Evolutionary conservation across 805 yeast species (phyloP), one percentile per base, ranked within the genome.

Genomic region (Brettanomyces naardenensis): DNA sequence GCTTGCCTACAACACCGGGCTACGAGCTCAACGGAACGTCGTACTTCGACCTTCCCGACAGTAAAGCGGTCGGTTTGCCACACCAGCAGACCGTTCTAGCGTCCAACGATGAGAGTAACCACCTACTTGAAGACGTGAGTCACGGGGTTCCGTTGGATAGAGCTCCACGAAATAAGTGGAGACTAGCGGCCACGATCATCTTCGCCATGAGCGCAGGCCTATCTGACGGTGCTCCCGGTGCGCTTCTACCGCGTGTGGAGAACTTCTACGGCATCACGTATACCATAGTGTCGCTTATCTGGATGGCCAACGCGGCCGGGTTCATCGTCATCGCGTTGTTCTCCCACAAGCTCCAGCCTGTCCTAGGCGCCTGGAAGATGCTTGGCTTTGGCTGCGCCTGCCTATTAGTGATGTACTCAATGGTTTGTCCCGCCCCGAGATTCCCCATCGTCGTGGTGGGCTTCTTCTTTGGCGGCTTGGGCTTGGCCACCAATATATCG

Each of bases 261-360:
- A 50, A 39, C 4, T 62, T 67, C 48, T 77, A 74, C 48, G 37
- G 49, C 26, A 62, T 76, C 37, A 58, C 58, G 15, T 76, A 76
- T 47, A 64, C 78, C 3, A 47, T 71, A n/a, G 79, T 74, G 2
- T 74, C 82, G 2, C 48, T 71, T 39, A 66, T 76, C 35, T 76
- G 82, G 81, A 53, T 76, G 42, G 63, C 74, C 25, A 73, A 66
- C 49, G 78, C 81, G 0, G 36, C 66, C n/a, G 83, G 82, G 1
- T 76, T 61, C 48, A 65, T 76, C 7, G 20, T 64, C 3, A 58
- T 73, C 31, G 82, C 81, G 0, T 46, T 64, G n/a, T 42, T 65
- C n/a, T 61, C 75, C 5, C 74, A 71, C 45, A 53, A 58, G 36
- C 40, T 75, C 35, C 69, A 68, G 42, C 48, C 53, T 2, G 42